Conservation (phyloP, 2,329 filamentous ascomycete genomes). For the Nothomitra cinnamomea region DNA sequence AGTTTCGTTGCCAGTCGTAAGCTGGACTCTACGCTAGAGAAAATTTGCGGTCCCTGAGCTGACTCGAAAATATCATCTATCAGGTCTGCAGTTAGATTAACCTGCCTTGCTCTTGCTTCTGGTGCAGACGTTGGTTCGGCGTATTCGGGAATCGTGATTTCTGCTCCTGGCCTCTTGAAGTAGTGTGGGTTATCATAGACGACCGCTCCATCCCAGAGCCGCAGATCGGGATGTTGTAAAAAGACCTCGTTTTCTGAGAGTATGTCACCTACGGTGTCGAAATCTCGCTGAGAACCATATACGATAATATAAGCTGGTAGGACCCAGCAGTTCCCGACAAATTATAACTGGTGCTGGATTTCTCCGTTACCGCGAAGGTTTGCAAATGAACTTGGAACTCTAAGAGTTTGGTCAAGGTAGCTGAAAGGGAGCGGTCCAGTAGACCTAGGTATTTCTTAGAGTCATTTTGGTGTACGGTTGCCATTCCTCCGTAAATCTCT, state of each 20-base stretch:
- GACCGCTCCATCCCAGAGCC: background rate
- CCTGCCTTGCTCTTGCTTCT: background rate
- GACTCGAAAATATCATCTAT: background rate
- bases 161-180: background rate
- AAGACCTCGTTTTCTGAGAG: background rate
- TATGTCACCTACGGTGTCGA: background rate
- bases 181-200: background rate
- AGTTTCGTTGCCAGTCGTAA: slow-evolving; percentile 14
- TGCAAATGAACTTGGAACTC: background rate
- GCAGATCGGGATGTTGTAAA: background rate
- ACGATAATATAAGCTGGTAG: background rate
- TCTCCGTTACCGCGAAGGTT: background rate
- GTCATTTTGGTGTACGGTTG: background rate
- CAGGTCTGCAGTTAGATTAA: background rate
- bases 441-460: background rate
- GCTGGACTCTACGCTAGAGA: slow-evolving; percentile 10
- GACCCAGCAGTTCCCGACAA: background rate
- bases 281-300: background rate
- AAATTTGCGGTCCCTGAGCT: background rate
- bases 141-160: background rate
- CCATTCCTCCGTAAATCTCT: slow-evolving; percentile 10
- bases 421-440: background rate
- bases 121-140: background rate
- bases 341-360: background rate
- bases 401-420: background rate